Conservation (phyloP, 768 basidiomycete species). For the Amanita phalloides region DNA sequence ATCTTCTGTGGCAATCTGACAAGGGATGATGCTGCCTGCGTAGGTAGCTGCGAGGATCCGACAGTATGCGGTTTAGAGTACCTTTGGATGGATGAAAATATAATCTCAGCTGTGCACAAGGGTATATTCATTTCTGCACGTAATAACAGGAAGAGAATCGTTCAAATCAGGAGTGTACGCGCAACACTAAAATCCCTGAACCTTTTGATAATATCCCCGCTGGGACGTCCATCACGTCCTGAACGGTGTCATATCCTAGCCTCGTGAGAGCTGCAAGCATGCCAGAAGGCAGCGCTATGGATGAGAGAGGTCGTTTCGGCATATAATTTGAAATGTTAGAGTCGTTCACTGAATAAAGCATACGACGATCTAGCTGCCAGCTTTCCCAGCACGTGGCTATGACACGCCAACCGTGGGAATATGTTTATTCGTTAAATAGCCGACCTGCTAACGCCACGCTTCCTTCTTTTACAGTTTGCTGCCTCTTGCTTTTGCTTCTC, state of each 20-base stretch:
- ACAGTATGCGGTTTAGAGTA: not conserved
- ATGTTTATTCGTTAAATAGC: not conserved
- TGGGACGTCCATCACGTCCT: constrained; percentile 35
- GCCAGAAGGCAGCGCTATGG: constrained; percentile 33
- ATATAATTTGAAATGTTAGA: constrained; percentile 17
- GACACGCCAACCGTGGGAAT: constrained; percentile 3
- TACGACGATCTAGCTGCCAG: not conserved
- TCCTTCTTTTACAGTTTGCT: constrained; percentile 5
- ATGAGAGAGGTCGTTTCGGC: constrained; percentile 31
- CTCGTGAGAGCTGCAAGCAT: constrained; percentile 34
- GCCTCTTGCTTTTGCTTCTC: constrained; percentile 4
- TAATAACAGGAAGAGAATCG: not conserved
- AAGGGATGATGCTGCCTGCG: constrained; percentile 47
- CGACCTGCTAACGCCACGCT: not conserved
- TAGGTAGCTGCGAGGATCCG: constrained; percentile 14
- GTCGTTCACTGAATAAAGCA: not conserved
- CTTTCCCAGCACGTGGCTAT: not conserved
- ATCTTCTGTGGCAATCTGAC: constrained; percentile 17
- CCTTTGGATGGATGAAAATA: constrained; percentile 31
- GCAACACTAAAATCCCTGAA: constrained; percentile 10
- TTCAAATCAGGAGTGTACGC: not conserved
- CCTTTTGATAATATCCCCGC: constrained; percentile 42
- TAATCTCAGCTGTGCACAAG: constrained; percentile 30
- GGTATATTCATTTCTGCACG: constrained; percentile 40
- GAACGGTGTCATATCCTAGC: constrained; percentile 47